Percentiles rank a stretch among this genome's conserved stretches.
phyloP scores from a whole-genome alignment of 306 rosid genomes.

The Fragaria nilgerrensis region DNA sequence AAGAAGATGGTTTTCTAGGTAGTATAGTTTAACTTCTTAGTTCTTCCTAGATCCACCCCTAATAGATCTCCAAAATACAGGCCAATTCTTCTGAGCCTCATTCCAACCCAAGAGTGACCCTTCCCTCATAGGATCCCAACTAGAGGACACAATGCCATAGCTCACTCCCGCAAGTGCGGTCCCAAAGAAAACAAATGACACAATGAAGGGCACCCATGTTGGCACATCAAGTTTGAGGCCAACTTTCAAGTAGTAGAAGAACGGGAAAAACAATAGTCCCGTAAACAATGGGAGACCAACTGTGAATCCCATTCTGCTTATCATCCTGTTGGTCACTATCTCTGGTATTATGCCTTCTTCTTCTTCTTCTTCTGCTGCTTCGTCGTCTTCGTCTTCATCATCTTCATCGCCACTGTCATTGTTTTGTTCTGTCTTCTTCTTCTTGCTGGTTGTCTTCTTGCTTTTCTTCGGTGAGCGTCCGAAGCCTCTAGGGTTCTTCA shows the following conservation, averaged over 20 bases:
- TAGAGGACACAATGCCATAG: slow-evolving; percentile 92
- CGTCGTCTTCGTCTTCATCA: slow-evolving; percentile 24
- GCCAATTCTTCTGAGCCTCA: slow-evolving; percentile 75
- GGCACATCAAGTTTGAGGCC: slow-evolving; percentile 82
- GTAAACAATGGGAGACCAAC: slow-evolving; percentile 69
- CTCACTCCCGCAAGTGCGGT: slow-evolving; percentile 89
- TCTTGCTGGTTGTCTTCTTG: slow-evolving; percentile 28
- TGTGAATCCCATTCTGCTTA: slow-evolving; percentile 66
- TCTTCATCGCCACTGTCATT: slow-evolving; percentile 23
- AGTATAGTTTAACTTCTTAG: slow-evolving; percentile 10
- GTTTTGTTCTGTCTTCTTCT: slow-evolving; percentile 19
- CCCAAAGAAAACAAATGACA: slow-evolving; percentile 83
- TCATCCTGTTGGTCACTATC: slow-evolving; percentile 89
- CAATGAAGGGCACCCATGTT: slow-evolving; percentile 88
- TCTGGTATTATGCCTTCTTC: slow-evolving; percentile 78
- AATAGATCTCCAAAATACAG: slow-evolving; percentile 64
- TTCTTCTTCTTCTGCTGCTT: slow-evolving; percentile 36
- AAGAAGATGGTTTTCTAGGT: background rate
- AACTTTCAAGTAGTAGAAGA: slow-evolving; percentile 78
- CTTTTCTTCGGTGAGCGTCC: slow-evolving; percentile 59
- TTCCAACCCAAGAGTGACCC: slow-evolving; percentile 70
- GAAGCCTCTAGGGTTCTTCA: slow-evolving; percentile 64
- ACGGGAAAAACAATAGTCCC: slow-evolving; percentile 84
- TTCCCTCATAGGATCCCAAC: slow-evolving; percentile 80
- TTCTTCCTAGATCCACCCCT: slow-evolving; percentile 43